Percentiles rank a stretch among this genome's conserved stretches.
Evolutionary conservation across 202 grass and related monocot species (phyloP).

Genomic region (Alloteropsis angusta): DNA sequence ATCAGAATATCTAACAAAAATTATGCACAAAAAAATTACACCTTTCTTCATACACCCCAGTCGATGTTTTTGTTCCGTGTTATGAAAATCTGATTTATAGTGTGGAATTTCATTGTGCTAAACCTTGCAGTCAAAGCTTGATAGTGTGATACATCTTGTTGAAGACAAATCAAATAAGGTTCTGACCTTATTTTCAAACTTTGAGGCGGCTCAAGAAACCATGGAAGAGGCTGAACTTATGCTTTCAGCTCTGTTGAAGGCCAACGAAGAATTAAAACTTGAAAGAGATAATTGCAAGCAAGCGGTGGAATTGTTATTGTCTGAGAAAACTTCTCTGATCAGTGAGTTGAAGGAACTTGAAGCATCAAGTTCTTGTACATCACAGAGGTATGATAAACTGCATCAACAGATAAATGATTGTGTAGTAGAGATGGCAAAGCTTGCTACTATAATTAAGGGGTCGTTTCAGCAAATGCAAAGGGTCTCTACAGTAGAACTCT

Average conservation of each 20-base stretch:
- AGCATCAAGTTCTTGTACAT: conserved; percentile 37
- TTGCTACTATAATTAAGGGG: conserved; percentile 35
- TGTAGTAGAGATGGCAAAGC: conserved; percentile 38
- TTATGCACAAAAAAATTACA: background rate
- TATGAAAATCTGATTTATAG: conserved; percentile 15
- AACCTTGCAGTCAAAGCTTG: conserved; percentile 38
- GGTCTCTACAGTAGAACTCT: conserved; percentile 36
- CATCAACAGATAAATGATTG: conserved; percentile 37
- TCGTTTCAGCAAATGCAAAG: conserved; percentile 50
- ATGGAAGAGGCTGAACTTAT: conserved; percentile 81
- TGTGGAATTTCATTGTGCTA: conserved; percentile 5
- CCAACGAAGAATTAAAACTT: conserved; percentile 54
- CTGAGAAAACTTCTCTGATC: conserved; percentile 36
- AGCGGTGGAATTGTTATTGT: conserved; percentile 22
- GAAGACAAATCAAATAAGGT: conserved; percentile 52
- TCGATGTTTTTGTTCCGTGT: background rate
- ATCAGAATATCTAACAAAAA: background rate
- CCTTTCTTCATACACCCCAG: background rate
- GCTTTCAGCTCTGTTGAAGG: conserved; percentile 50
- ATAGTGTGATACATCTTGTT: conserved; percentile 28
- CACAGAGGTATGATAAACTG: conserved; percentile 29
- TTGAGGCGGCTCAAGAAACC: conserved; percentile 71
- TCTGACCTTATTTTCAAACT: conserved; percentile 53
- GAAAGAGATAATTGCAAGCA: conserved; percentile 50
- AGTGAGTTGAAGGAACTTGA: conserved; percentile 44